Base-by-base conservation (phyloP, 2,329 filamentous ascomycete species). In the Colletotrichum aenigma region DNA sequence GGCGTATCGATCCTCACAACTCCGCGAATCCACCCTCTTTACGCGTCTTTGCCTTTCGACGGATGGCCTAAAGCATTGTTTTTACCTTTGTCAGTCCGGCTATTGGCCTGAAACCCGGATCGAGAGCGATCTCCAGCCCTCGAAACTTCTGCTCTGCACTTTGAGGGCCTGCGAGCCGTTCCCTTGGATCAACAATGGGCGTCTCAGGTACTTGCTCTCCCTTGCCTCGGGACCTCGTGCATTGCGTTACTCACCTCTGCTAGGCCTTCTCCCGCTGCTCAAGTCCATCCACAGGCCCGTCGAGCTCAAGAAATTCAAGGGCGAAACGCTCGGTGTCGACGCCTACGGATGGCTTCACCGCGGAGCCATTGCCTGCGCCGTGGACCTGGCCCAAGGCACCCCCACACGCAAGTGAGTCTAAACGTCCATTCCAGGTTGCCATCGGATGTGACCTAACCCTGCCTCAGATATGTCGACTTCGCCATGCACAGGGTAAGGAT, bases 341-440 rank as follows among this genome's bases (percentile, higher is more conserved):
- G 96, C 94, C 73, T 99, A 99, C 89, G 97, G 96, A 83, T 99
- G 97, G 97, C 92, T 99, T 71, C 97, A 99, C 85, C 94, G 97
- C 79, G 97, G 96, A 70, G 96, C 96, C 62, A 93, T 97, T 78
- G 91, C 95, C 66, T 98, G 96, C 87, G 95, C 96, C 77, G 92
- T 97, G 81, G 97, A 98, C 81, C 90, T 99, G 77, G 97, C 96
- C 43, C 91, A 96, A 80, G 95, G 92, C 80, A 97, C 95, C 83
- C 96, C 95, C 16, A 98, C 96, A 1, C 93, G 91, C 70, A 97
- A 95, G 94, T 97, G 88, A 82, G 91, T 85, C 24, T 15, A 34
- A 10, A 15, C 64, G 34, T 34, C 65, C n/a, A 43, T 18, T 34
- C 52, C 18, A 7, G 32, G n/a, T n/a, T 34, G 16, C 16, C 48